A percentile compares a stretch with the other conserved stretches of the same genome.
Evolutionary conservation across 1,284 basidiomycete genomes (phyloP).

Genomic region (Fomitopsis betulina): DNA sequence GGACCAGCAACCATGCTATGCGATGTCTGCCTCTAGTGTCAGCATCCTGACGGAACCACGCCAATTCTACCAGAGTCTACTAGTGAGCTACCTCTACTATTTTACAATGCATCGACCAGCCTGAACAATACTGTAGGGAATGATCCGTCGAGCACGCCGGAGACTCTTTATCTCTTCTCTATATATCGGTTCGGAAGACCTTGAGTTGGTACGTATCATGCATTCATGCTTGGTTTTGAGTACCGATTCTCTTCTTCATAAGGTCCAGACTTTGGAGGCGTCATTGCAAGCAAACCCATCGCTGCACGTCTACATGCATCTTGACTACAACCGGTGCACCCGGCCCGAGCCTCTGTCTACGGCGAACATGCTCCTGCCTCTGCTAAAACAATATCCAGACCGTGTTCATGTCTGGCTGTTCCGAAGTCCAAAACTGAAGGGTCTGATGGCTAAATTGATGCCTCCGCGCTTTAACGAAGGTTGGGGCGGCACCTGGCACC

Average conservation of each 20-base stretch:
- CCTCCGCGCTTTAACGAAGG: conserved; percentile 96
- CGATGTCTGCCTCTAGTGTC: conserved; percentile 29
- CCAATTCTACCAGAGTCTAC: conserved; percentile 33
- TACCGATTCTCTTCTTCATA: background rate
- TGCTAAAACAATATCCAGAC: conserved; percentile 68
- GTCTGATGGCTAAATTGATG: conserved; percentile 70
- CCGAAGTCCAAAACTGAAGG: conserved; percentile 81
- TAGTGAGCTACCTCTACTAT: conserved; percentile 26
- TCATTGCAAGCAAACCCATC: conserved; percentile 57
- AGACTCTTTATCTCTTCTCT: conserved; percentile 83
- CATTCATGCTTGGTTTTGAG: background rate
- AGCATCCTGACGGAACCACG: conserved; percentile 33
- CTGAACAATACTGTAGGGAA: conserved; percentile 41
- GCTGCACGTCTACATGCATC: conserved; percentile 70
- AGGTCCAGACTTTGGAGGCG: conserved; percentile 67
- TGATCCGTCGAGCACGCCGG: conserved; percentile 67
- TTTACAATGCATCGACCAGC: background rate
- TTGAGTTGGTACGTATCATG: conserved; percentile 26
- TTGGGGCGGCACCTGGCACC: conserved; percentile 93
- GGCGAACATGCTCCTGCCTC: conserved; percentile 67
- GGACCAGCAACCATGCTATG: conserved; percentile 35
- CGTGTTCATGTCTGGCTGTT: conserved; percentile 80
- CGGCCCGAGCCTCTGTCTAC: conserved; percentile 77
- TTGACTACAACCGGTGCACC: conserved; percentile 92
- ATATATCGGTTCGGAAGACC: conserved; percentile 33